phyloP scores from a whole-genome alignment of 371 early-diverging fungal species.

The Ordospora colligata region DNA sequence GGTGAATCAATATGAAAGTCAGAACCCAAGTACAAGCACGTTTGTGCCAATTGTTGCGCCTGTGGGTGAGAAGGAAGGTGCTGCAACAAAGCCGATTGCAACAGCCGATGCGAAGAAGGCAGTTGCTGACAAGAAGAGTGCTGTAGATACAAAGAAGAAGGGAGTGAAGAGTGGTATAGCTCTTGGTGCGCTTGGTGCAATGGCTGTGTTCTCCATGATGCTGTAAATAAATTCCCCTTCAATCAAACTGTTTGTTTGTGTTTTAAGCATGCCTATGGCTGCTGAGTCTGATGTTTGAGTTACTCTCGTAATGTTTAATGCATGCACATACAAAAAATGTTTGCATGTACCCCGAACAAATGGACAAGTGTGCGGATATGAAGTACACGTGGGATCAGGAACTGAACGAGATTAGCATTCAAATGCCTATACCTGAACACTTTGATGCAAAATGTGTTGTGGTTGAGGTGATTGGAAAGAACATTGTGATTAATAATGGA shows the following conservation, averaged over 20 bases:
- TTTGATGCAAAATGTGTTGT: background rate
- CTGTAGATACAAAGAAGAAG: background rate
- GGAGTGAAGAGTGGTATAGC: background rate
- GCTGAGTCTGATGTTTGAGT: background rate
- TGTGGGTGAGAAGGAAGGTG: background rate
- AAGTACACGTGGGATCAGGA: constrained; percentile 31
- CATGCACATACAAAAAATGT: background rate
- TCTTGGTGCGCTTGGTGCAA: background rate
- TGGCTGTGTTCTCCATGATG: constrained; percentile 10
- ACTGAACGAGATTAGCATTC: constrained; percentile 11
- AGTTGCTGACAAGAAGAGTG: background rate
- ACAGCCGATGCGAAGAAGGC: background rate
- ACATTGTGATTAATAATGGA: background rate
- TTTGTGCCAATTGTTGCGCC: background rate
- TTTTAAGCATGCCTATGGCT: too few relatives aligned
- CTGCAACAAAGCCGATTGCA: background rate
- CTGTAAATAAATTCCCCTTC: constrained; percentile 9
- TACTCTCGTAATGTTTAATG: background rate
- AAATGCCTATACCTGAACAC: background rate
- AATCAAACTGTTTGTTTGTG: background rate
- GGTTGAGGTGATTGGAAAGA: background rate
- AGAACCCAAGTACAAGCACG: background rate
- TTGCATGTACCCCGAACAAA: too few relatives aligned
- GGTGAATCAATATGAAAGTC: background rate
- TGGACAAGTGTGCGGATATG: background rate